Conservation (phyloP, 2,329 filamentous ascomycete genomes). For the Eutypa lata region DNA sequence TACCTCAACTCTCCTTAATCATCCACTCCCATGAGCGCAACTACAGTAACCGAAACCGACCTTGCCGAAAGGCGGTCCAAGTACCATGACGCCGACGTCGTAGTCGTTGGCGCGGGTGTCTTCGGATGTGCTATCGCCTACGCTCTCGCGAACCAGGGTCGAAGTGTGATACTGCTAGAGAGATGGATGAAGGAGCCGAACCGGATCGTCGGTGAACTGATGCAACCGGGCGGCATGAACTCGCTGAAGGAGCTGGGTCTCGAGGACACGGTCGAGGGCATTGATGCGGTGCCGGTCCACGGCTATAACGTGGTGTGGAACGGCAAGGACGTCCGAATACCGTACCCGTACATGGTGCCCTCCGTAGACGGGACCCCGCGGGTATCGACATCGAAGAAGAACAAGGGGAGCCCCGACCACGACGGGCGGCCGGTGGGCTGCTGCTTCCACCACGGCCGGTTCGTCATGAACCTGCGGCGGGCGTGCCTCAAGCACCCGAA, state of each 20-base stretch:
- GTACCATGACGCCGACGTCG: constrained; percentile 72
- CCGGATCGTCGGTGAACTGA: constrained; percentile 90
- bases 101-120: constrained; percentile 88
- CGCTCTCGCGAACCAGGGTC: constrained; percentile 81
- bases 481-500: constrained; percentile 74
- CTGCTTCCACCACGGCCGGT: constrained; percentile 90
- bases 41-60: constrained; percentile 34
- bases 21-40: constrained; percentile 25
- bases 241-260: constrained; percentile 80
- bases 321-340: constrained; percentile 67
- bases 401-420: constrained; percentile 1
- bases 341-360: constrained; percentile 68
- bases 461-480: constrained; percentile 77
- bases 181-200: constrained; percentile 87
- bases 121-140: constrained; percentile 85
- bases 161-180: constrained; percentile 88
- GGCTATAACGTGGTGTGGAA: constrained; percentile 90
- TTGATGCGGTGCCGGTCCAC: constrained; percentile 78
- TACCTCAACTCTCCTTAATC: not conserved
- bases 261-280: constrained; percentile 77
- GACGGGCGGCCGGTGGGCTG: constrained; percentile 62
- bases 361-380: constrained; percentile 34
- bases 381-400: constrained; percentile 10
- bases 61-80: constrained; percentile 46
- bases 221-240: constrained; percentile 87